Evolutionary conservation across 352 stramenopile genomes (phyloP), one percentile per base, ranked within the genome.

Genomic region (Pythium myriotylum): DNA sequence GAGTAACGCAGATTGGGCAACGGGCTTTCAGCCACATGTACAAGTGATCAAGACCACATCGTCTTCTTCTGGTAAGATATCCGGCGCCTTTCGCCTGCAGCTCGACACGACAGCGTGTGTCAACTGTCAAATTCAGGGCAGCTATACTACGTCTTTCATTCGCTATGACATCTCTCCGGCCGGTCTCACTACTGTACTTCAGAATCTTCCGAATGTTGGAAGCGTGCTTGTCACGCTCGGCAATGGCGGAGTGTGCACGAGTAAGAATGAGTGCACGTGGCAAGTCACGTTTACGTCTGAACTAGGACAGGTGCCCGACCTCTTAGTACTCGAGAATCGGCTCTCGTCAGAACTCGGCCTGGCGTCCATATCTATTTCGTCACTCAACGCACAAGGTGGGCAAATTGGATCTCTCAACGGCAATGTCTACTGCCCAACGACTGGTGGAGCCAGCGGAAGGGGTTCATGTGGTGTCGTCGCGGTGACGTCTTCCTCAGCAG

Each of bases 191-290:
- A 88, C 62, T 5, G 76, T 92, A 20, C 58, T 99, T 22, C 83
- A 96, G 55, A 98, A 98, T 55, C 76, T 99, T 54, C 89, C 89
- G 5, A 98, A 98, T 67, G 73, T 99, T 17, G 96, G 93, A 5
- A 79, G 95, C 24, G 94, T 98, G 7, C 51, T 62, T 49, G 93
- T 98, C 12, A 59, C 79, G 6, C 58, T 62, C 10, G 52, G 45
- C 22, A 59, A 59, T n/a, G 53, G 68, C 1, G 72, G 64, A 20
- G 49, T 57, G 4, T 89, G 78, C 37, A 58, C 45, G 0, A 61
- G 27, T 0, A 83, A 83, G 41, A 79, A 79, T 32, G 84, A 94
- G 54, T 93, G 83, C 32, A 83, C 74, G 9, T 97, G 87, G 84
- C 81, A 64, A 5, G 75, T 96, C 39, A 94, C 84, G 33, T 95